Percentiles rank a stretch among this genome's conserved stretches.
Evolutionary conservation across 345 rosid species (phyloP).

Genomic region (Melastoma malabathricum): DNA sequence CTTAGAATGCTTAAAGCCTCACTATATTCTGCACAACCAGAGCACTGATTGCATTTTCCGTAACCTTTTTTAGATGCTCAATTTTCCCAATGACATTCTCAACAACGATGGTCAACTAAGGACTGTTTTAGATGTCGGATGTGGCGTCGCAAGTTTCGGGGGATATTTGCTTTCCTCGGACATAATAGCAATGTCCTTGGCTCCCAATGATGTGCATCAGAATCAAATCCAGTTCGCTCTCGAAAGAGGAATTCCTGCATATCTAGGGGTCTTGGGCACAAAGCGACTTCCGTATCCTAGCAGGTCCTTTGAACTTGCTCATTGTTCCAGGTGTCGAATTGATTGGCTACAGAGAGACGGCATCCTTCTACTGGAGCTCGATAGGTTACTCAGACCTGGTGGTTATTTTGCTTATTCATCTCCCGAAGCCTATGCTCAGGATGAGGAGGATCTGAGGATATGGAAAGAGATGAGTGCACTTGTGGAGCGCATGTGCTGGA

Average conservation of each 20-base stretch:
- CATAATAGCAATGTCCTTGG: conserved; percentile 77
- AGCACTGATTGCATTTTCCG: background rate
- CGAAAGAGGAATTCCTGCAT: conserved; percentile 98
- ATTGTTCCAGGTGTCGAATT: conserved; percentile 94
- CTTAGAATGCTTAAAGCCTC: conserved; percentile 1
- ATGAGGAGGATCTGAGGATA: conserved; percentile 81
- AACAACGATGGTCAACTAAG: conserved; percentile 69
- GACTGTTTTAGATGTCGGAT: conserved; percentile 95
- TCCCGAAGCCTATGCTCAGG: conserved; percentile 98
- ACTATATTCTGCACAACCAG: background rate
- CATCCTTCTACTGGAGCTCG: conserved; percentile 93
- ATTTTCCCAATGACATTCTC: conserved; percentile 53
- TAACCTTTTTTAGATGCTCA: conserved; percentile 61
- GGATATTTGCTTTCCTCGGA: conserved; percentile 83
- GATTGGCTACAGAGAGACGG: conserved; percentile 99
- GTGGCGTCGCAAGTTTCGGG: conserved; percentile 99
- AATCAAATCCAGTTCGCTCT: conserved; percentile 98
- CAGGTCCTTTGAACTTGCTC: conserved; percentile 95
- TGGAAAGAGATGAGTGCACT: conserved; percentile 95
- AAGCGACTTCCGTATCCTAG: conserved; percentile 97
- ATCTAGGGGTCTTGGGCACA: conserved; percentile 93
- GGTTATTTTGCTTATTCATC: conserved; percentile 98
- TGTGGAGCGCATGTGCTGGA: conserved; percentile 95
- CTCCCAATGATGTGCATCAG: conserved; percentile 98
- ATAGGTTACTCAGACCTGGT: conserved; percentile 89